Percentiles rank a stretch among this genome's conserved stretches.
These are phyloP conservation scores for Saturnispora halmiae DNA, from an alignment of 805 yeast genomes.

Conservation along the genomic window DNA sequence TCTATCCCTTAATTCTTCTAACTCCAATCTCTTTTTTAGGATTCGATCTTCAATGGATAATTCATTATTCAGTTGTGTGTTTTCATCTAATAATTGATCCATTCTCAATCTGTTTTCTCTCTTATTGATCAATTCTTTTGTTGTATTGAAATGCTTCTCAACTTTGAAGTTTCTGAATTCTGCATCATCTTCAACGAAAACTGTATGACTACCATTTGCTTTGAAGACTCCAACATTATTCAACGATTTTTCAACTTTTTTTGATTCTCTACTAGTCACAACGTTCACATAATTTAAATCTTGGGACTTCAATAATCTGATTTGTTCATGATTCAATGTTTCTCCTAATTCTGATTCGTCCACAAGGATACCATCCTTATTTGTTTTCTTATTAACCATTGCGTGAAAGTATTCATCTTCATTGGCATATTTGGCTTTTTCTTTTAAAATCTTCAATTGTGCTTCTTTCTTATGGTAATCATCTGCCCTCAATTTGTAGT, in stretches of 20 bases:
- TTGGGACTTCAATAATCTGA: constrained; percentile 78
- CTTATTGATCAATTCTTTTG: constrained; percentile 47
- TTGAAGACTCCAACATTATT: constrained; percentile 38
- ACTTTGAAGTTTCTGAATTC: constrained; percentile 54
- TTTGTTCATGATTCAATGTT: constrained; percentile 60
- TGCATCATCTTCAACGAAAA: constrained; percentile 62
- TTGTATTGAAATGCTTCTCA: constrained; percentile 62
- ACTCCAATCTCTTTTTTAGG: constrained; percentile 44
- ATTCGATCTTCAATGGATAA: constrained; percentile 17
- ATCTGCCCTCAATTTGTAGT: constrained; percentile 50
- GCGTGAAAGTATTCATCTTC: constrained; percentile 97
- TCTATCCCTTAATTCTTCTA: constrained; percentile 50
- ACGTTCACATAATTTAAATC: constrained; percentile 82
- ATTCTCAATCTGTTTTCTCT: constrained; percentile 64
- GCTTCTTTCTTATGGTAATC: constrained; percentile 53
- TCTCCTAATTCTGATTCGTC: constrained; percentile 54
- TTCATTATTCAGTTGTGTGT: constrained; percentile 18
- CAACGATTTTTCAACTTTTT: constrained; percentile 51
- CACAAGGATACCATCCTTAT: constrained; percentile 56
- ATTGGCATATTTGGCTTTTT: constrained; percentile 65
- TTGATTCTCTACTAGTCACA: constrained; percentile 57
- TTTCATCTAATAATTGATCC: constrained; percentile 40
- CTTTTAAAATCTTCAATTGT: constrained; percentile 59
- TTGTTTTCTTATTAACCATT: constrained; percentile 67
- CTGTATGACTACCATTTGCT: constrained; percentile 69